Evolutionary conservation across 352 stramenopile genomes (phyloP).

Genomic region (Achlya hypogyna): DNA sequence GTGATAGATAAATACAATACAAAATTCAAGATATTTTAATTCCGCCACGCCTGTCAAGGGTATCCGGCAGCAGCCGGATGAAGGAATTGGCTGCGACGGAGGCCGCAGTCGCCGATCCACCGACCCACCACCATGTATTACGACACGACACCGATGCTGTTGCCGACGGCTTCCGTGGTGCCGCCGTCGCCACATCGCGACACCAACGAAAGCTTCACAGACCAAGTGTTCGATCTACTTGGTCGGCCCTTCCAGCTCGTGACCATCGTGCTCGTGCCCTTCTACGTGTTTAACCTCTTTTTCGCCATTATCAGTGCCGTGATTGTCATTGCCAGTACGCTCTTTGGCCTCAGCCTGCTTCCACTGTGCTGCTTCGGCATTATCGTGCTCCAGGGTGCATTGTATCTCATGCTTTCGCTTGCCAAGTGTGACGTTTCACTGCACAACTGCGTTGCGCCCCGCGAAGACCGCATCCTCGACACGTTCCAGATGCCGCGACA

Average conservation of each 20-base stretch:
- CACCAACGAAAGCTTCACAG: not conserved
- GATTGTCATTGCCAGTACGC: constrained; percentile 31
- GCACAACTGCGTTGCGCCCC: constrained; percentile 43
- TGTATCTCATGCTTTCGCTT: constrained; percentile 36
- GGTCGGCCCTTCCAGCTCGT: not conserved
- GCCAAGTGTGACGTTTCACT: constrained; percentile 48
- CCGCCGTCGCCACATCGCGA: no score
- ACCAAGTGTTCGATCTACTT: not conserved
- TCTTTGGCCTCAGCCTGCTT: constrained; percentile 31
- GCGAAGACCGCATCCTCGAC: constrained; percentile 34
- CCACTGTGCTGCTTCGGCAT: constrained; percentile 57
- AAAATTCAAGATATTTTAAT: no score
- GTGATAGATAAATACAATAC: no score
- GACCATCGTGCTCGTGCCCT: constrained; percentile 28
- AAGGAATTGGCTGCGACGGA: no score
- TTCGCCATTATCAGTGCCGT: constrained; percentile 37
- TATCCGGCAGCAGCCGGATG: no score
- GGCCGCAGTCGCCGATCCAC: no score
- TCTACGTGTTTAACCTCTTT: constrained; percentile 46
- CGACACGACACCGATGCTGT: not conserved
- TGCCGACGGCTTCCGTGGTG: not conserved
- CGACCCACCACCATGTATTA: no score
- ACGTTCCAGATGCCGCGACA: constrained; percentile 29
- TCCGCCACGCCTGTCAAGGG: no score
- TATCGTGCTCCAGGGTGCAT: constrained; percentile 38